Evolutionary conservation across 176 grass and related monocot genomes (phyloP).

Genomic region (Triticum timopheevii): DNA sequence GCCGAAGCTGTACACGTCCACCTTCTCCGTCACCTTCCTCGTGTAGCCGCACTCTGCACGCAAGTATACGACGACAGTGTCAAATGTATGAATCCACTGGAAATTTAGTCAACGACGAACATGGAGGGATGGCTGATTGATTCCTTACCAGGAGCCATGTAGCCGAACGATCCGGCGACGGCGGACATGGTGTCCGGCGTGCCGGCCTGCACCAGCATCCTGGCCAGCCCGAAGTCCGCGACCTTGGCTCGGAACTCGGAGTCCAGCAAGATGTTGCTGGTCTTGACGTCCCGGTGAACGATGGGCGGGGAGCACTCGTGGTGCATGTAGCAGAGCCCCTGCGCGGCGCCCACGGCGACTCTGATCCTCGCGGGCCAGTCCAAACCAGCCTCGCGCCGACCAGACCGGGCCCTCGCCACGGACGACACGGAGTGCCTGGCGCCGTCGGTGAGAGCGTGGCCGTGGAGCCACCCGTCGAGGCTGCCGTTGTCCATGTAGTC

Average conservation of each 20-base stretch:
- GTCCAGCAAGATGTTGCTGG: conserved; percentile 84
- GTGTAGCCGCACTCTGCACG: conserved; percentile 62
- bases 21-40: conserved; percentile 70
- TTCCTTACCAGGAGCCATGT: conserved; percentile 86
- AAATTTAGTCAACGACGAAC: neutral
- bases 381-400: neutral
- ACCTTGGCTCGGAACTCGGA: conserved; percentile 59
- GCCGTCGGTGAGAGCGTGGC: neutral
- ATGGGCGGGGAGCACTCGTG: conserved; percentile 69
- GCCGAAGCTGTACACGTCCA: conserved; percentile 90
- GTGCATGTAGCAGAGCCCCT: conserved; percentile 87
- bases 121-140: neutral
- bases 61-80: neutral
- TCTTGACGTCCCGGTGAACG: conserved; percentile 84
- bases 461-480: conserved; percentile 78
- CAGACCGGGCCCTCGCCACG: conserved; percentile 6
- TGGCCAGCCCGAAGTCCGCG: conserved; percentile 86
- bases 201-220: conserved; percentile 57
- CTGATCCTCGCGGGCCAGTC: conserved; percentile 68
- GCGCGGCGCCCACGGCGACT: conserved; percentile 59
- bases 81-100: neutral
- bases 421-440: neutral
- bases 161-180: conserved; percentile 79
- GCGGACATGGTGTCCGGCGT: conserved; percentile 52
- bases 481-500: conserved; percentile 85